These are phyloP conservation scores for Kokia cookei DNA, from an alignment of 441 rosid species.

Conservation along the genomic window DNA sequence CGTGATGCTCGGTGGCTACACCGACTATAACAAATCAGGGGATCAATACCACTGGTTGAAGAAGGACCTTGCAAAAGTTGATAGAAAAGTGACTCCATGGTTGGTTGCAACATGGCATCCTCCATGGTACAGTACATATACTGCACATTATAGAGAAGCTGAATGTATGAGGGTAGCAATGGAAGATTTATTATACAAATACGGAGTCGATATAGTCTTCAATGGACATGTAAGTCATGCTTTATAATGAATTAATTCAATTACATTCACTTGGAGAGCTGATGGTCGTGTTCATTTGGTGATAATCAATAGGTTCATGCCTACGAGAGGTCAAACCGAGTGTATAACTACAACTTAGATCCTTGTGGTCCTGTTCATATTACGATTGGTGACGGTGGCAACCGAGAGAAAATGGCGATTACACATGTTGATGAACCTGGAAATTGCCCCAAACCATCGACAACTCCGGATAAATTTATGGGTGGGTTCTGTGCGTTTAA, in stretches of 20 bases:
- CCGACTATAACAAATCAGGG: constrained; percentile 29
- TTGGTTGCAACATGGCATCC: constrained; percentile 61
- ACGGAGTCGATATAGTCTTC: constrained; percentile 51
- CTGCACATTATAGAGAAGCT: constrained; percentile 60
- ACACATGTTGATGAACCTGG: constrained; percentile 76
- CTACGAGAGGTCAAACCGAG: constrained; percentile 83
- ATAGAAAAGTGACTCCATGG: constrained; percentile 55
- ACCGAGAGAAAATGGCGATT: constrained; percentile 48
- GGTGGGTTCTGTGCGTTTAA: constrained; percentile 61
- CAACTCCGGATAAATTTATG: constrained; percentile 27
- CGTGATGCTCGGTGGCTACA: constrained; percentile 34
- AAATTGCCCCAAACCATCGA: constrained; percentile 56
- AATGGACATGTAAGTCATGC: constrained; percentile 47
- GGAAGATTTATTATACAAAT: constrained; percentile 48
- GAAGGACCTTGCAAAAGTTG: constrained; percentile 40
- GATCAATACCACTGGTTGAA: constrained; percentile 54
- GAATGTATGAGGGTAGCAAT: constrained; percentile 64
- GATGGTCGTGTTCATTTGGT: not conserved
- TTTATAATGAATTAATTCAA: not conserved
- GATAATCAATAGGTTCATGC: constrained; percentile 64
- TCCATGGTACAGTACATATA: constrained; percentile 64
- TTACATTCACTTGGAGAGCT: not conserved
- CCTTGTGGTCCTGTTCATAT: constrained; percentile 80
- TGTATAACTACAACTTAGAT: constrained; percentile 68
- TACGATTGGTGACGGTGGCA: constrained; percentile 68